Base-by-base conservation (phyloP, 768 basidiomycete genomes). In the Mycena galericulata region DNA sequence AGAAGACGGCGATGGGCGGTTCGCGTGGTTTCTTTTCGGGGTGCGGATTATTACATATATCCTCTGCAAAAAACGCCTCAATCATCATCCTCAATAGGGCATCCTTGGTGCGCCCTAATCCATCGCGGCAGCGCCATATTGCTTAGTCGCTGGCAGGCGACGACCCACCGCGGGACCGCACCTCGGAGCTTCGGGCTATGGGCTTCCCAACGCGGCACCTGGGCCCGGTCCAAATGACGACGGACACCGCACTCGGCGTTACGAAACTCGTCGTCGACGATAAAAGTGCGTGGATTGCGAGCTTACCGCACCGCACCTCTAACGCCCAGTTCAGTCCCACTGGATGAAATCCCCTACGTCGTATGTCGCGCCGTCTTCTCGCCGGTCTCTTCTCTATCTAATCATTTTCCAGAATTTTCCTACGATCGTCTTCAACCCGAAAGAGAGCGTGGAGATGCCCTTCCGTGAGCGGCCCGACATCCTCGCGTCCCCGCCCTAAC, bases 371-470 rank as follows among this genome's bases (percentile, higher is more conserved):
- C 20, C n/a, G 22, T 18, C 32, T 11, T 24, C 54, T 22, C 27
- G 45, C 6, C 12, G 45, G 45, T 22, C 20, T 29, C 10, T 15
- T 29, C n/a, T 15, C 26, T 20, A 50, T 34, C n/a, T 26, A 53
- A 59, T 30, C 54, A 61, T 51, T 30, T n/a, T 27, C 55, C 26
- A 97, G 94, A 92, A 96, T 73, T 89, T 89, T 78, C 98, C 98
- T 0, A 97, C 96, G 0, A 97, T 99, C 75, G 81, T 72, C 20
- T 98, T 99, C 84, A 93, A 92, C 73, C 77, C 87, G 5, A 90
- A 89, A 73, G 98, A 99, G 78, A 93, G 92, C 47, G 95, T 99
- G 7, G 96, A 98, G 81, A 99, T 99, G 98, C 98, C 98, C 0
- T 99, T 99, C 84, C 83, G 95, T 94, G 73, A 76, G 93, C 87